Base-by-base conservation (phyloP, 495 filamentous ascomycete genomes). In the Neurospora sublineolata region DNA sequence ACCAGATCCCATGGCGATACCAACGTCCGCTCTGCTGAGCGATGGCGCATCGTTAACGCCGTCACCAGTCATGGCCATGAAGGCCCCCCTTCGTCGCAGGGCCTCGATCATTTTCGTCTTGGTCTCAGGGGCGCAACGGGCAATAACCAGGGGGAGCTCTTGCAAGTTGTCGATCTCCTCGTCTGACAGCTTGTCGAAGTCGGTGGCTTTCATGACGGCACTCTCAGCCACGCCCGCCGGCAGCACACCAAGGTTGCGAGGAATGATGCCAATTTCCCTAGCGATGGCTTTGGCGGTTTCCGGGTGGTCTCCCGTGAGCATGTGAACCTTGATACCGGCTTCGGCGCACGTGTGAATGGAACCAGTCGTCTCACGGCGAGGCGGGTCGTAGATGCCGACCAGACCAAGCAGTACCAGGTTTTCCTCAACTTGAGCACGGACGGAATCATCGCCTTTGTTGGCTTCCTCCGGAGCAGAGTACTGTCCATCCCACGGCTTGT, bases 1-100 rank as follows among this genome's bases (percentile, higher is more conserved):
- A 5, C 93, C 94, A 60, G 89, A 87, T 16, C 92, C 92, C 92
- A 94, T 94, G 27, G 92, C 92, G 72, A 95, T 95, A 37, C 92
- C 92, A 9, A 94, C 91, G 74, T 95, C 92, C 4, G 93, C 91
- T 30, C 87, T 83, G 72, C 90, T 90, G 37, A 96, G 83, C 12
- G 90, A 91, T 0, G 93, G 93, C 1, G 92, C 91, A 73, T 96
- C 92, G 75, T 96, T 96, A 68, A 96, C 93, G 6, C 93, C 92
- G 76, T 96, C 93, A 16, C 92, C 87, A 7, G 87, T 89, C 87
- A 89, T 89, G 68, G 86, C 86, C 80, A 86, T 88, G 74, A 84
- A 90, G 27, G 81, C 78, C 5, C 84, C 80, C 3, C 90, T 85
- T 40, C 90, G 86, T 70, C 90, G 87, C 12, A 93, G 84, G 12